Evolutionary conservation across 2,329 filamentous ascomycete species (phyloP).

Genomic region (Fusarium papillatum): DNA sequence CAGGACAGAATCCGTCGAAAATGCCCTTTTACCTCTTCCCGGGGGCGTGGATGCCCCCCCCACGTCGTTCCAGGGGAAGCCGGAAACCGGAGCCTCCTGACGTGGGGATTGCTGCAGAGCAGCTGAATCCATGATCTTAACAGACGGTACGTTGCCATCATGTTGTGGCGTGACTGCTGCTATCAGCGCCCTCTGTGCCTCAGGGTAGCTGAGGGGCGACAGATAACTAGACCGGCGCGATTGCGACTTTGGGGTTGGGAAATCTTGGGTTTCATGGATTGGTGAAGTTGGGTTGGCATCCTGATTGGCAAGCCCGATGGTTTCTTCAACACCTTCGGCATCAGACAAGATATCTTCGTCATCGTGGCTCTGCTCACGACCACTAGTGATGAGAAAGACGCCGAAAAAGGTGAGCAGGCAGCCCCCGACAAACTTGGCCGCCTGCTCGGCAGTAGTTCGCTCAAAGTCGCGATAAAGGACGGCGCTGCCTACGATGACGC

Average conservation of each 20-base stretch:
- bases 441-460: conserved; percentile 79
- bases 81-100: conserved; percentile 56
- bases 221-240: conserved; percentile 64
- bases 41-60: conserved; percentile 47
- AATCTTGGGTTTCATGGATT: conserved; percentile 34
- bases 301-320: conserved; percentile 71
- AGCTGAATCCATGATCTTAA: conserved; percentile 48
- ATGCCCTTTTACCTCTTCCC: conserved; percentile 52
- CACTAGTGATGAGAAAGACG: conserved; percentile 97
- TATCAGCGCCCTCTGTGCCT: conserved; percentile 50
- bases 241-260: conserved; percentile 41
- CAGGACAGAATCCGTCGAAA: conserved; percentile 54
- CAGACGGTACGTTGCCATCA: conserved; percentile 52
- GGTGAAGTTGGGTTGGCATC: conserved; percentile 41
- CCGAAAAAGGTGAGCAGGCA: conserved; percentile 95
- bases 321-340: conserved; percentile 72
- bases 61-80: conserved; percentile 59
- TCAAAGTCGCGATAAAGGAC: conserved; percentile 97
- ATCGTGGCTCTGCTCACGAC: conserved; percentile 71
- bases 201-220: conserved; percentile 61
- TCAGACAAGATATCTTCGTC: conserved; percentile 66
- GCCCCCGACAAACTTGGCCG: conserved; percentile 88
- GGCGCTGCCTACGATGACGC: conserved; percentile 94
- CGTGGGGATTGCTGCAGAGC: conserved; percentile 49
- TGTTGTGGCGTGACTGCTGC: conserved; percentile 48